A percentile compares a stretch with the other conserved stretches of the same genome.
Evolutionary conservation across 441 rosid genomes (phyloP).

Genomic region (Gossypium armourianum): DNA sequence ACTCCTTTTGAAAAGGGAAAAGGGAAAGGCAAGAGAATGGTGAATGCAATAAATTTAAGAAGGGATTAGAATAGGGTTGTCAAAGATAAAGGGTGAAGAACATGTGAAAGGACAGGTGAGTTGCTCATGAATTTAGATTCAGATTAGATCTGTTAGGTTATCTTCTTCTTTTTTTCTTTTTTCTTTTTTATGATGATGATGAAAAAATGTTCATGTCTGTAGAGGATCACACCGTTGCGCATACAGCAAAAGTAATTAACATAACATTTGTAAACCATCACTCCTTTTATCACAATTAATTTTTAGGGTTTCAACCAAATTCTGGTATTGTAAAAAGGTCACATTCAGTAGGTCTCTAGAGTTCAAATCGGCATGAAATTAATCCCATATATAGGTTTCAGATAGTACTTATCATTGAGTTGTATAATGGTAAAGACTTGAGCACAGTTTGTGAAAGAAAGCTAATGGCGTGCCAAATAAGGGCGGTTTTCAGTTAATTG

Average conservation of each 20-base stretch:
- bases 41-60: constrained; percentile 29
- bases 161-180: neutral
- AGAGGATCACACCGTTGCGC: neutral
- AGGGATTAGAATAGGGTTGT: neutral
- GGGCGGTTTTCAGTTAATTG: neutral
- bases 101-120: constrained; percentile 41
- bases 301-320: neutral
- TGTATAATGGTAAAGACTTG: neutral
- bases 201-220: neutral
- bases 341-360: neutral
- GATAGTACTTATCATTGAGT: neutral
- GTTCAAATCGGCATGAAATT: neutral
- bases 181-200: neutral
- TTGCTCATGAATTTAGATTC: constrained; percentile 24
- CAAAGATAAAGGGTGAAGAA: constrained; percentile 13
- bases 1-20: neutral
- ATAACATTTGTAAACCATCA: neutral
- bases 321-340: neutral
- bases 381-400: neutral
- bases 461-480: neutral
- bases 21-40: constrained; percentile 27
- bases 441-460: neutral
- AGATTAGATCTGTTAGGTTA: constrained; percentile 16
- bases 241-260: neutral
- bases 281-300: neutral